phyloP scores from a whole-genome alignment of 768 basidiomycete species.

The Mycena crocata region DNA sequence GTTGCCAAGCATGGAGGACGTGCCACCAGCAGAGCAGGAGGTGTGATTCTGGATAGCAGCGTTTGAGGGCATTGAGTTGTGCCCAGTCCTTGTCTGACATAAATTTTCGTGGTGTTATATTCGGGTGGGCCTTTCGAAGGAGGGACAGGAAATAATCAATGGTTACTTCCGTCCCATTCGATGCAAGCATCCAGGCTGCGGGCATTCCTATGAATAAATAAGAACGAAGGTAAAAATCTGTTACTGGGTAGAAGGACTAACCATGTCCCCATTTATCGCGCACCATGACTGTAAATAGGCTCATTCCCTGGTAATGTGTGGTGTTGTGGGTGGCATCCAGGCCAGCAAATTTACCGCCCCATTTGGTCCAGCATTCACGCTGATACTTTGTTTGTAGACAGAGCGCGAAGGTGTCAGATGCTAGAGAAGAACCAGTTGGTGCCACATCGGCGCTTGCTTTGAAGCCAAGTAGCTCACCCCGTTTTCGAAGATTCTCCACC shows the following conservation, averaged over 20 bases:
- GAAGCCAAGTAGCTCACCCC: slow-evolving; percentile 6
- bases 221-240: too few relatives aligned
- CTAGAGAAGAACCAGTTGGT: slow-evolving; percentile 6
- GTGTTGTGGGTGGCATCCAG: slow-evolving; percentile 34
- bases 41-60: background rate
- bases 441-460: slow-evolving; percentile 13
- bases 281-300: slow-evolving; percentile 17
- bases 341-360: slow-evolving; percentile 19
- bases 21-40: background rate
- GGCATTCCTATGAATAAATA: background rate
- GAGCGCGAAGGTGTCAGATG: slow-evolving; percentile 21
- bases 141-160: background rate
- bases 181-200: background rate
- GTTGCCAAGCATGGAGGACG: slow-evolving; percentile 3
- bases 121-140: background rate
- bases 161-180: background rate
- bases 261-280: background rate
- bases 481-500: slow-evolving; percentile 12
- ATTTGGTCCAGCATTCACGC: slow-evolving; percentile 17
- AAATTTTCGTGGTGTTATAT: background rate
- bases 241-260: background rate
- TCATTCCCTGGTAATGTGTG: slow-evolving; percentile 22
- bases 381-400: slow-evolving; percentile 27
- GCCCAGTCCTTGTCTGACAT: background rate
- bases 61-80: background rate